Evolutionary conservation across 2,329 filamentous ascomycete species (phyloP).

Genomic region (Tolypocladium paradoxum): DNA sequence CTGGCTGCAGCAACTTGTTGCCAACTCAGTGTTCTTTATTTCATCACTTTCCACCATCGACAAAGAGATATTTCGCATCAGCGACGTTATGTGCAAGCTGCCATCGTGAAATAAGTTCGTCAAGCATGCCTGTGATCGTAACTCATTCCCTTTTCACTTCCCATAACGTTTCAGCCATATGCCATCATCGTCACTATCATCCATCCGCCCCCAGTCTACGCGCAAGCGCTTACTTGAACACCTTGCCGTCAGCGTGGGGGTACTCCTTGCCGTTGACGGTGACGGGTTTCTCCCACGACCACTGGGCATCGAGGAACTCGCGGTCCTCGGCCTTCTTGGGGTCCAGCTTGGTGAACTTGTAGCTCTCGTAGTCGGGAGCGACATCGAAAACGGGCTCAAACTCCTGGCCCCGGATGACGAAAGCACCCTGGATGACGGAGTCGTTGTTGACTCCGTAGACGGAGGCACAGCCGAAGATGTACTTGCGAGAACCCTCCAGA

Average conservation of each 20-base stretch:
- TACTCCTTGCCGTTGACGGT: slow-evolving; percentile 78
- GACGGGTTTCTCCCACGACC: slow-evolving; percentile 85
- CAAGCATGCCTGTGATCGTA: slow-evolving; percentile 15
- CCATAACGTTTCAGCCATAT: slow-evolving; percentile 17
- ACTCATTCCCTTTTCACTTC: slow-evolving; percentile 15
- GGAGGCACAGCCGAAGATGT: slow-evolving; percentile 81
- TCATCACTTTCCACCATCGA: neutral
- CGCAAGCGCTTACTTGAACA: slow-evolving; percentile 75
- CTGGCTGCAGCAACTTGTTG: neutral
- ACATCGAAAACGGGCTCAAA: slow-evolving; percentile 83
- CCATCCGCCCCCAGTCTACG: slow-evolving; percentile 6
- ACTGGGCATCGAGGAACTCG: slow-evolving; percentile 75
- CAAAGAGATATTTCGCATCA: neutral
- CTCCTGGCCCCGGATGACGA: slow-evolving; percentile 89
- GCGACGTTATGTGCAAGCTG: neutral
- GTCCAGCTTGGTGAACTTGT: slow-evolving; percentile 95
- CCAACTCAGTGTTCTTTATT: neutral
- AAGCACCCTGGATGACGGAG: slow-evolving; percentile 86
- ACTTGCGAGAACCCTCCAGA: slow-evolving; percentile 96
- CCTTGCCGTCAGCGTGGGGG: slow-evolving; percentile 83
- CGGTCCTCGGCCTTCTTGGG: slow-evolving; percentile 73
- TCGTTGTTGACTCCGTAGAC: slow-evolving; percentile 86
- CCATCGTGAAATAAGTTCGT: slow-evolving; percentile 4
- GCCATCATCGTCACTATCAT: slow-evolving; percentile 20
- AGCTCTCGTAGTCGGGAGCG: slow-evolving; percentile 94